Evolutionary conservation across 2,329 filamentous ascomycete genomes (phyloP).

Genomic region (Didymella glomerata): DNA sequence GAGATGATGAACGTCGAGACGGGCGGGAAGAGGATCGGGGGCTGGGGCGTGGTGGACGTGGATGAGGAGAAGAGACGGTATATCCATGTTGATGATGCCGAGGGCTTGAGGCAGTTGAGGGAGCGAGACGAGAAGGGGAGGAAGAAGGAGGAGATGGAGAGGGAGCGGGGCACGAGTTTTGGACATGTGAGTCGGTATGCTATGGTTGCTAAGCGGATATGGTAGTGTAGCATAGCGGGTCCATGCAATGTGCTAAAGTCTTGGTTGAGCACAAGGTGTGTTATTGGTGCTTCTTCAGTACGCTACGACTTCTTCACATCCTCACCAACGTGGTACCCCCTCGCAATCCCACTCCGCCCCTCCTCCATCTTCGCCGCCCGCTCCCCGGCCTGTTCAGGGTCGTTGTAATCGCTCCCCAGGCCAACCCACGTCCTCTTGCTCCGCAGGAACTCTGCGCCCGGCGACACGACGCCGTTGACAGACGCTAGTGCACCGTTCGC

Average conservation of each 20-base stretch:
- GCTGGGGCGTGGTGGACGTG: slow-evolving; percentile 86
- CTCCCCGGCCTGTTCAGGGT: slow-evolving; percentile 61
- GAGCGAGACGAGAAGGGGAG: slow-evolving; percentile 70
- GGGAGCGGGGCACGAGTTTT: slow-evolving; percentile 64
- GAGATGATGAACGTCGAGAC: slow-evolving; percentile 68
- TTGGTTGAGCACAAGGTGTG: too few relatives aligned
- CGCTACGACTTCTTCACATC: slow-evolving; percentile 1
- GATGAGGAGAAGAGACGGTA: slow-evolving; percentile 84
- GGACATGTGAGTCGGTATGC: slow-evolving; percentile 81
- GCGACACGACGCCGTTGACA: slow-evolving; percentile 87
- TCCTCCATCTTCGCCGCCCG: slow-evolving; percentile 78
- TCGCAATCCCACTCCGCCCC: slow-evolving; percentile 85
- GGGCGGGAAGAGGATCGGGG: slow-evolving; percentile 77
- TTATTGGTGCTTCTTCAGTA: too few relatives aligned
- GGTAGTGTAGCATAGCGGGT: too few relatives aligned
- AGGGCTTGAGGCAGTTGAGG: slow-evolving; percentile 69
- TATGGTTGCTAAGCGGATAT: slow-evolving; percentile 97
- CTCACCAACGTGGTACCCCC: slow-evolving; percentile 83
- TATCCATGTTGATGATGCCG: slow-evolving; percentile 86
- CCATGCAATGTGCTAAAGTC: too few relatives aligned
- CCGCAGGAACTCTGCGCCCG: slow-evolving; percentile 85
- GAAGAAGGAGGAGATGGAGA: slow-evolving; percentile 65
- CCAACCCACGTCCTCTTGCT: slow-evolving; percentile 90
- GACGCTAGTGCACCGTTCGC: slow-evolving; percentile 76
- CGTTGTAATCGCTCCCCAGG: slow-evolving; percentile 82